Conservation (phyloP, 495 filamentous ascomycete genomes). For the Penicillium cinerascens region DNA sequence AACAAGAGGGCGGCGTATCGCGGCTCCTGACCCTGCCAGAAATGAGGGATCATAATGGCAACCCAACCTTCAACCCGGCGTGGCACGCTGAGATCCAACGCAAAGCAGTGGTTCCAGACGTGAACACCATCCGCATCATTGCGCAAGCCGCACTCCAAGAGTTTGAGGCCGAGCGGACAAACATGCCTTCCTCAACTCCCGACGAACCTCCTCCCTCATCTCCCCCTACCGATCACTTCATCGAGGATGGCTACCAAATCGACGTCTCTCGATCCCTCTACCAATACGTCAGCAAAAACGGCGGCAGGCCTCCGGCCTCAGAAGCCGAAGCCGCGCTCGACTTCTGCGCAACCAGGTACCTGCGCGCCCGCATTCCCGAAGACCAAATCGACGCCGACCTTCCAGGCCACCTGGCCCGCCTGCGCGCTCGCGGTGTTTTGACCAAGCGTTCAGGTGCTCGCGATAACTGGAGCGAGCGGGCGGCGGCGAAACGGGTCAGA, state of each 20-base stretch:
- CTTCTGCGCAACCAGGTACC: slow-evolving; percentile 37
- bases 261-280: background rate
- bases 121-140: slow-evolving; percentile 43
- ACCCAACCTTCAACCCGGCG: slow-evolving; percentile 28
- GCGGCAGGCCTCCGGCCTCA: slow-evolving; percentile 11
- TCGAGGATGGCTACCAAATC: slow-evolving; percentile 1
- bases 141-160: slow-evolving; percentile 36
- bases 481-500: background rate
- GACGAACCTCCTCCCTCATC: background rate
- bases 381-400: background rate
- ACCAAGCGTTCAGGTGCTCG: background rate
- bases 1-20: slow-evolving; percentile 30
- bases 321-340: slow-evolving; percentile 26
- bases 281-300: background rate
- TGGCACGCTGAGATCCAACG: slow-evolving; percentile 25
- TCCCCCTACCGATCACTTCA: background rate
- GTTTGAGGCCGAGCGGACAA: slow-evolving; percentile 7
- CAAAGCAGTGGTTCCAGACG: slow-evolving; percentile 33
- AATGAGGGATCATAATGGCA: slow-evolving; percentile 10
- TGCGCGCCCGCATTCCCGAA: slow-evolving; percentile 21
- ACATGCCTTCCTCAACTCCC: background rate
- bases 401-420: background rate
- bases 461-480: background rate
- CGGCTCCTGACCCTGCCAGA: slow-evolving; percentile 26
- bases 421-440: background rate